These are phyloP conservation scores for Stellera chamaejasme DNA, from an alignment of 345 rosid genomes.

Conservation along the genomic window DNA sequence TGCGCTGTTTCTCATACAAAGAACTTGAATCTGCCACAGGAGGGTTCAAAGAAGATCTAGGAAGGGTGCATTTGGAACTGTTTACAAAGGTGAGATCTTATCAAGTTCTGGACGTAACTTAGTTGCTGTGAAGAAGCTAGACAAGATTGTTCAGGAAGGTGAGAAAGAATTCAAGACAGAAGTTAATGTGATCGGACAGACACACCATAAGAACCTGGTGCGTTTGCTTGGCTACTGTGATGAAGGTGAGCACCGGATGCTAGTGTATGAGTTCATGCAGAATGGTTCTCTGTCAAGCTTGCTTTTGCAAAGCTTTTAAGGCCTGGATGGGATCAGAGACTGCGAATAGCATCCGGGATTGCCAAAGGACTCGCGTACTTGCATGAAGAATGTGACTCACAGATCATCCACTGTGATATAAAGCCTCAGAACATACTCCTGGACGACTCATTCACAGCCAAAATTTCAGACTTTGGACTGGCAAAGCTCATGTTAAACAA, in stretches of 20 bases:
- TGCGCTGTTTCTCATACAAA: constrained; percentile 11
- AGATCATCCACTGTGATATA: constrained; percentile 39
- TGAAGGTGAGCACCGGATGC: constrained; percentile 30
- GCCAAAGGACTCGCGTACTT: constrained; percentile 36
- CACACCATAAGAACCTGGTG: constrained; percentile 37
- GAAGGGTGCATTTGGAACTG: constrained; percentile 26
- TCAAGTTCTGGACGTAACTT: not conserved
- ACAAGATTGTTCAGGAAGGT: constrained; percentile 20
- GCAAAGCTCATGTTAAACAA: constrained; percentile 35
- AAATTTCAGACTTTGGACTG: constrained; percentile 22
- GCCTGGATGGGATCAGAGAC: constrained; percentile 29
- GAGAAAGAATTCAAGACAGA: constrained; percentile 34
- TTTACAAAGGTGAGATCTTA: constrained; percentile 15
- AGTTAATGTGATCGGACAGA: constrained; percentile 29
- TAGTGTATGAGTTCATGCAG: constrained; percentile 38
- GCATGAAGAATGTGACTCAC: constrained; percentile 35
- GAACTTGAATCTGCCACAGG: constrained; percentile 17
- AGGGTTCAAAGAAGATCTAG: constrained; percentile 18
- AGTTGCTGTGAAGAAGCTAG: constrained; percentile 32
- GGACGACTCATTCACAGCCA: constrained; percentile 28
- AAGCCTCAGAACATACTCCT: constrained; percentile 41
- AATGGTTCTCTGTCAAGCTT: constrained; percentile 34
- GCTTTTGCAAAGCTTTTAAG: constrained; percentile 21
- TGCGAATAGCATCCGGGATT: constrained; percentile 28
- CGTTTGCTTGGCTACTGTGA: constrained; percentile 34